These are phyloP conservation scores for Alternaria triticina DNA, from an alignment of 2,329 filamentous ascomycete genomes.

Conservation along the genomic window DNA sequence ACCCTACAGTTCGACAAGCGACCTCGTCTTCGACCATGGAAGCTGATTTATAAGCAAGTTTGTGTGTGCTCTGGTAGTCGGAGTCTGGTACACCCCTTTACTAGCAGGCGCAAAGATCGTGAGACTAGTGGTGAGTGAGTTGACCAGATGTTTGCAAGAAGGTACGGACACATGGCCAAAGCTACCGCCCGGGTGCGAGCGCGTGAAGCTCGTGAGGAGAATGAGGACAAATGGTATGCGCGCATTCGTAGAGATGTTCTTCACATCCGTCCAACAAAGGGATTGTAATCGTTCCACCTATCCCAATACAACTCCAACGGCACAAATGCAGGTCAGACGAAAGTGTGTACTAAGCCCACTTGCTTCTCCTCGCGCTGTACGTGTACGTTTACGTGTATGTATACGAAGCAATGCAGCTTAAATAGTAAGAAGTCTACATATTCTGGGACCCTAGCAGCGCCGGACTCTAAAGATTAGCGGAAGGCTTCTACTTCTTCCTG, in stretches of 20 bases:
- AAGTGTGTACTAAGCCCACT: accelerated
- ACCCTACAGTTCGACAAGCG: background rate
- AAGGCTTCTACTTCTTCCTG: too few relatives aligned
- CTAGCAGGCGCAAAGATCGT: background rate
- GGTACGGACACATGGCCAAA: background rate
- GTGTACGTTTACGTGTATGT: background rate
- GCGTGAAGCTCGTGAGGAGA: accelerated
- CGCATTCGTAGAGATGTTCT: background rate
- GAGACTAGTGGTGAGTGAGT: background rate
- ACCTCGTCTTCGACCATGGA: background rate
- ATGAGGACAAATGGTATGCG: background rate
- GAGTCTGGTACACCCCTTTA: background rate
- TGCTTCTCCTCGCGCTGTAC: background rate
- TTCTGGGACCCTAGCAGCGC: background rate
- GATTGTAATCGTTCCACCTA: background rate
- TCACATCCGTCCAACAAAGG: too few relatives aligned
- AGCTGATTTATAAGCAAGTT: background rate
- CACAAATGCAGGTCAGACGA: background rate
- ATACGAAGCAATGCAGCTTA: background rate
- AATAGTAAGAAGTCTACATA: background rate
- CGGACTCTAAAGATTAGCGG: too few relatives aligned
- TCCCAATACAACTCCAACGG: background rate
- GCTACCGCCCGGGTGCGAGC: background rate
- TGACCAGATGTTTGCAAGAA: background rate
- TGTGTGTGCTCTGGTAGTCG: background rate